Conservation (phyloP, 202 grass and related monocot genomes). For the Brachypodium distachyon region DNA sequence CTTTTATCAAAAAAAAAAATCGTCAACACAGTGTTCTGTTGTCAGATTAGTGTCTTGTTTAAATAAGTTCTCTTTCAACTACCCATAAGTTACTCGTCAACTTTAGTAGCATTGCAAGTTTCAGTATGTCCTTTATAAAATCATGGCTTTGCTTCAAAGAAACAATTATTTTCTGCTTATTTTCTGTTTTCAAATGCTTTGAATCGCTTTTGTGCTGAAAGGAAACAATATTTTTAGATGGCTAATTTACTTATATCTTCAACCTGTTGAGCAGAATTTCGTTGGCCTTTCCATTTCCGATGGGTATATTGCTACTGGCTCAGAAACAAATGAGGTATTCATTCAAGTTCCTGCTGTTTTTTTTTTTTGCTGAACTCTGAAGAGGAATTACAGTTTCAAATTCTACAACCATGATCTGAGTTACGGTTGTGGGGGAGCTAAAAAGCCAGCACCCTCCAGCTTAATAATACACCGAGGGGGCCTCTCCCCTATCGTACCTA, state of each 20-base stretch:
- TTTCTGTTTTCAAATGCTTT: not conserved
- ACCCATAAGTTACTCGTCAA: not conserved
- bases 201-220: not conserved
- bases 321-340: slow-evolving; percentile 98
- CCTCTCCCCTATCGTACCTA: not conserved
- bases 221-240: not conserved
- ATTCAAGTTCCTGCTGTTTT: slow-evolving; percentile 4
- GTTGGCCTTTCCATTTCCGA: slow-evolving; percentile 94
- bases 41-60: not conserved
- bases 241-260: slow-evolving; percentile 19
- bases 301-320: slow-evolving; percentile 98
- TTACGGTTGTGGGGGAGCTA: too few species aligned
- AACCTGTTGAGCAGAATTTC: slow-evolving; percentile 73
- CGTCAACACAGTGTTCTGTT: not conserved
- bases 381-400: not conserved
- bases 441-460: not conserved
- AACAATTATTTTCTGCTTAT: not conserved
- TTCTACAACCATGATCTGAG: too few species aligned
- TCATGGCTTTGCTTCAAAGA: not conserved
- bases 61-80: not conserved
- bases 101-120: not conserved
- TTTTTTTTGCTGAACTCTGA: not conserved
- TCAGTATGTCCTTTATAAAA: not conserved
- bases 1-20: too few species aligned
- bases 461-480: not conserved